Base-by-base conservation (phyloP, 1,284 basidiomycete genomes). In the Rhodotorula sp. region DNA sequence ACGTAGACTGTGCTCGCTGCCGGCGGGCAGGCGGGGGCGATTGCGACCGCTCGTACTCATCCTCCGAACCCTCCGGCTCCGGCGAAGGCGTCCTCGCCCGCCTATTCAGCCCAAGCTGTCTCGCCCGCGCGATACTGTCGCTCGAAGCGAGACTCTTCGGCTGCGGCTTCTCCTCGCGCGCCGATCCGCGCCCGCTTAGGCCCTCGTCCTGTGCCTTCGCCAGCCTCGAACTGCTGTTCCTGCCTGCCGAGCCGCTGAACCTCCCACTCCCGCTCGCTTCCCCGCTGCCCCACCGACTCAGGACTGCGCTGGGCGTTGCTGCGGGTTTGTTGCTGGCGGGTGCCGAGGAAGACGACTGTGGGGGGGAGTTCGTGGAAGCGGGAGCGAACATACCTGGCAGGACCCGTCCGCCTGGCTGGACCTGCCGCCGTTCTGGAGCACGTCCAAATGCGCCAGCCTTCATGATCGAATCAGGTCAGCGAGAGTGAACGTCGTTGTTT, bases 361-460 rank as follows among this genome's bases (percentile, higher is more conserved):
- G 24, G 11, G 62, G 22, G 3, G 62, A 51, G 10, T 52, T 9
- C 4, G 58, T 27, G 6, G 51, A 30, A 2, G 51, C 53, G 22
- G 36, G 13, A 36, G 58, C 8, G 44, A 66, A 66, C 58, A 60
- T 66, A 34, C 64, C 64, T 22, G 66, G 66, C 2, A 63, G 57
- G 66, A 64, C 66, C 17, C 61, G 66, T 5, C 61, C 61, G 34
- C 62, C 57, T 17, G 66, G 61, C 47, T 68, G 61, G 13, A 56
- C 57, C 5, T 49, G 52, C 0, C 66, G 57, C 13, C 59, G 54
- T 9, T 59, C 48, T 2, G 55, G 66, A 6, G n/a, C 46, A 9
- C 60, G 57, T 24, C 51, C 46, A 36, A 68, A 60, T 2, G 62
- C 61, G 57, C 61, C 66, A 0, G 66, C 66, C 51, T 62, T 67